Percentiles rank a stretch among this genome's conserved stretches.
Conservation (phyloP, 2,329 filamentous ascomycete species). For the Trichoderma endophyticum region DNA sequence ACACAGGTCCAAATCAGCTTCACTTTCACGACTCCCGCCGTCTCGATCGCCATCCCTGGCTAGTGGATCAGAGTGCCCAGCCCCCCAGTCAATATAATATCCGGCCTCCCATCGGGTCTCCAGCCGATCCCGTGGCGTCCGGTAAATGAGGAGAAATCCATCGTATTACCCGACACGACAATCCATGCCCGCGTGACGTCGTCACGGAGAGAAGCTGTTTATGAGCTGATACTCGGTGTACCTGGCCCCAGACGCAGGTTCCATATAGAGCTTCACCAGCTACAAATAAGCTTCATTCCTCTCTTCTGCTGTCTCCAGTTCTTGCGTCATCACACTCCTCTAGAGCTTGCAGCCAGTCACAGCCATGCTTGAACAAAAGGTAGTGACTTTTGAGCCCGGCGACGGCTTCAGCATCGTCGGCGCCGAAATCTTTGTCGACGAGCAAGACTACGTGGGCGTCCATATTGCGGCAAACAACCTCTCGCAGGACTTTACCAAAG, state of each 20-base stretch:
- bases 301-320: background rate
- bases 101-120: constrained; percentile 2
- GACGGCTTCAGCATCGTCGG: constrained; percentile 29
- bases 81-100: constrained; percentile 3
- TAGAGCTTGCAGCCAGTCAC: background rate
- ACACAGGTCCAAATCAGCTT: background rate
- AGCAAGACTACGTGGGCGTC: constrained; percentile 32
- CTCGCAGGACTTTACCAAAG: constrained; percentile 28
- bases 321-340: background rate
- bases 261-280: background rate
- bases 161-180: constrained; percentile 8
- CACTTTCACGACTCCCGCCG: background rate
- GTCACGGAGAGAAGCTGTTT: background rate
- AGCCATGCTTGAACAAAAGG: constrained; percentile 28
- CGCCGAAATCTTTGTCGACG: constrained; percentile 31
- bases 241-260: background rate
- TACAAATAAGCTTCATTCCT: background rate
- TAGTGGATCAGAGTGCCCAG: constrained; percentile 10
- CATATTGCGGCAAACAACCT: constrained; percentile 35
- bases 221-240: background rate
- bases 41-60: background rate
- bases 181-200: constrained; percentile 15
- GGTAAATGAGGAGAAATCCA: constrained; percentile 13
- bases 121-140: constrained; percentile 18
- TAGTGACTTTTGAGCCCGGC: constrained; percentile 27